These are phyloP conservation scores for Corchorus olitorius DNA, from an alignment of 345 rosid genomes.

Conservation along the genomic window DNA sequence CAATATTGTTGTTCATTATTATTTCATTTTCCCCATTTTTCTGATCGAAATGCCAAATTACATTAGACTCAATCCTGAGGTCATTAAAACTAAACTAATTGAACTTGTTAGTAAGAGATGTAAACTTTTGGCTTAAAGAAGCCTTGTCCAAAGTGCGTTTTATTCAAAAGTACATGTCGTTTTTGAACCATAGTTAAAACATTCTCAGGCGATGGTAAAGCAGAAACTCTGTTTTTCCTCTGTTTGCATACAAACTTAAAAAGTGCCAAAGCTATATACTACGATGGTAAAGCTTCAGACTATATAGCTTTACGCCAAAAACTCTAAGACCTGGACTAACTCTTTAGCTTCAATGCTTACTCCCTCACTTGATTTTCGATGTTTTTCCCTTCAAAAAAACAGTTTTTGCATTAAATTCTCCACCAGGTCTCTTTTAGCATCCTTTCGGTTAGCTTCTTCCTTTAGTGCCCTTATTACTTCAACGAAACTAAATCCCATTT, in stretches of 20 bases:
- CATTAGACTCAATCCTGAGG: too few relatives aligned
- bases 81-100: too few relatives aligned
- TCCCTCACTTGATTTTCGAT: not conserved
- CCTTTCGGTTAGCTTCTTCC: not conserved
- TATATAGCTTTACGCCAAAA: not conserved
- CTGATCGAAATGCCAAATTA: too few relatives aligned
- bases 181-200: not conserved
- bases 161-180: not conserved
- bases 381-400: not conserved
- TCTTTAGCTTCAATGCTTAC: conserved; percentile 6
- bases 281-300: not conserved
- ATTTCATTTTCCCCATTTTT: too few relatives aligned
- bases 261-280: not conserved
- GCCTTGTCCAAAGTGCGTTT: not conserved
- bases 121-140: not conserved
- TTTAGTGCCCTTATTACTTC: not conserved
- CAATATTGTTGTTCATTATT: not conserved
- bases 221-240: not conserved
- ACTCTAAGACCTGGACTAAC: not conserved
- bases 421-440: not conserved
- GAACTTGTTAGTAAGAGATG: too few relatives aligned
- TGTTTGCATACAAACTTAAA: not conserved
- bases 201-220: not conserved
- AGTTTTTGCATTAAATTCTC: not conserved
- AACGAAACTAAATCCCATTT: not conserved